Conservation (phyloP, 1,284 basidiomycete genomes). For the Sutorius eximius region DNA sequence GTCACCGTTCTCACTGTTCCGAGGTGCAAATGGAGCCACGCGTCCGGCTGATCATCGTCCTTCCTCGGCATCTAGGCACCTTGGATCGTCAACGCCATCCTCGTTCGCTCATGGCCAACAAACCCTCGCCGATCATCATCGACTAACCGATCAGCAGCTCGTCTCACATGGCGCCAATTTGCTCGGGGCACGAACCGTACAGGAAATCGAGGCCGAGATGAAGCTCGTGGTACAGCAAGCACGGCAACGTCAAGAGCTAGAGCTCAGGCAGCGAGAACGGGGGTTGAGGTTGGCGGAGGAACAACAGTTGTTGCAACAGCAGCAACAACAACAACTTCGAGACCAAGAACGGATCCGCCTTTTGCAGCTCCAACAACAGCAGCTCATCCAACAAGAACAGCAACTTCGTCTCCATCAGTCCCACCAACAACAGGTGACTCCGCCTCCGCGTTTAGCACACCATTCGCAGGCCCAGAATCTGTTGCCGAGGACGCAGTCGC, state of each 20-base stretch:
- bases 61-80: constrained; percentile 27
- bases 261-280: constrained; percentile 37
- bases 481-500: constrained; percentile 68
- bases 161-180: constrained; percentile 38
- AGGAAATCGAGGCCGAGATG: constrained; percentile 96
- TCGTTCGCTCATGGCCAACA: constrained; percentile 24
- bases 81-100: constrained; percentile 21
- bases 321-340: constrained; percentile 38
- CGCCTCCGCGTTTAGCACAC: constrained; percentile 61
- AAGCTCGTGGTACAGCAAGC: constrained; percentile 51
- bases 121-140: constrained; percentile 22
- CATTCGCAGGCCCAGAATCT: constrained; percentile 41
- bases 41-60: constrained; percentile 38
- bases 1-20: constrained; percentile 69
- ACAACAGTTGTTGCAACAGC: constrained; percentile 41
- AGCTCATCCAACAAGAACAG: constrained; percentile 36
- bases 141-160: constrained; percentile 34
- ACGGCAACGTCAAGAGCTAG: constrained; percentile 39
- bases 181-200: constrained; percentile 71
- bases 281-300: constrained; percentile 41
- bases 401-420: constrained; percentile 41
- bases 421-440: constrained; percentile 51
- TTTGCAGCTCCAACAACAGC: constrained; percentile 41
- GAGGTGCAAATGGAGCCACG: constrained; percentile 50
- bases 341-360: constrained; percentile 42